A percentile compares a stretch with the other conserved stretches of the same genome.
These are phyloP conservation scores for Xerocomus cyaneibrunnescens DNA, from an alignment of 1,284 basidiomycete genomes.

Conservation along the genomic window DNA sequence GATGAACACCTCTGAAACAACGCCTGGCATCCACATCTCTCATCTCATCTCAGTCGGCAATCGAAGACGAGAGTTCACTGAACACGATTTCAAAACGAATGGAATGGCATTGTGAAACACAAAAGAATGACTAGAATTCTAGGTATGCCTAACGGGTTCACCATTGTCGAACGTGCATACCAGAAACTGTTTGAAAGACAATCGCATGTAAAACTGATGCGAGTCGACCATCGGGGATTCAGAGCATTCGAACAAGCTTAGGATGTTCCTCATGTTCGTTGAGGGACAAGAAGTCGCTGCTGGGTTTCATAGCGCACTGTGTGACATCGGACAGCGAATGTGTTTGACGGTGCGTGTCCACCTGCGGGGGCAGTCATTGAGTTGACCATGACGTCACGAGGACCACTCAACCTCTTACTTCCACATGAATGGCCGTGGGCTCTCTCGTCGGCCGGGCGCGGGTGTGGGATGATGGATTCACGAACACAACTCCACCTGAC, in stretches of 20 bases:
- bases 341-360: slow-evolving; percentile 37
- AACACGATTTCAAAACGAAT: slow-evolving; percentile 5
- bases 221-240: background rate
- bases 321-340: slow-evolving; percentile 29
- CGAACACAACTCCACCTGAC: slow-evolving; percentile 35
- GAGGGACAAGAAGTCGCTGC: slow-evolving; percentile 29
- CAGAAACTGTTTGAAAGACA: background rate
- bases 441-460: slow-evolving; percentile 15
- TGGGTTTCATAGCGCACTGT: slow-evolving; percentile 27
- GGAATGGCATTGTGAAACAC: background rate
- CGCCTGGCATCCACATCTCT: too few species aligned
- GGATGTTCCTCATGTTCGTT: slow-evolving; percentile 22
- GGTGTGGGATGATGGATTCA: slow-evolving; percentile 20
- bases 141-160: background rate
- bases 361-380: slow-evolving; percentile 21
- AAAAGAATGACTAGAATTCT: slow-evolving; percentile 15
- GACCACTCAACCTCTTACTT: slow-evolving; percentile 26
- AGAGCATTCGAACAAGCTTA: slow-evolving; percentile 21
- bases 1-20: too few species aligned
- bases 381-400: background rate
- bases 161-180: background rate
- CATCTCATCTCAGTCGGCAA: too few species aligned
- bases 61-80: too few species aligned
- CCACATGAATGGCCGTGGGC: slow-evolving; percentile 36
- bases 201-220: background rate